Percentiles rank a stretch among this genome's conserved stretches.
Evolutionary conservation across 1,284 basidiomycete species (phyloP).

Genomic region (Tilletia indica): DNA sequence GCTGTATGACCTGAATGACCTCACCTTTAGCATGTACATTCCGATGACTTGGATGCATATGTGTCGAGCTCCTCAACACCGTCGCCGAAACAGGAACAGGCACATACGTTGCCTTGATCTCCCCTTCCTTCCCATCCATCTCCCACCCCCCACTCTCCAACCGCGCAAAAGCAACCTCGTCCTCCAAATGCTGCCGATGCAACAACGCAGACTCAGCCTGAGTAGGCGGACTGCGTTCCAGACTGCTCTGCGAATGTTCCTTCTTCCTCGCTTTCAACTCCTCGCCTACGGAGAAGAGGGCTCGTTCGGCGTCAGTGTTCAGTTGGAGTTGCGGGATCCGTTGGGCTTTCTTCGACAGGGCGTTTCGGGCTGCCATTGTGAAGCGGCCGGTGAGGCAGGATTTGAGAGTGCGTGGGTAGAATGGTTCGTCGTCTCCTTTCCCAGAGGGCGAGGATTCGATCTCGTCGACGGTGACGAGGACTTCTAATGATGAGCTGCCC

Average conservation of each 20-base stretch:
- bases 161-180: slow-evolving; percentile 22
- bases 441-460: slow-evolving; percentile 31
- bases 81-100: slow-evolving; percentile 47
- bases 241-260: slow-evolving; percentile 36
- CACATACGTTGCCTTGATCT: neutral
- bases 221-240: slow-evolving; percentile 53
- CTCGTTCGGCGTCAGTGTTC: slow-evolving; percentile 44
- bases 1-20: neutral
- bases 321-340: slow-evolving; percentile 44
- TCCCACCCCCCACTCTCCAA: neutral
- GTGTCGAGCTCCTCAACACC: slow-evolving; percentile 37
- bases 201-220: slow-evolving; percentile 53
- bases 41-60: slow-evolving; percentile 53
- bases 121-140: neutral
- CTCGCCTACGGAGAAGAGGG: slow-evolving; percentile 52
- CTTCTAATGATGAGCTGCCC: slow-evolving; percentile 55
- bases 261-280: slow-evolving; percentile 51
- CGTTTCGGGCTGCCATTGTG: slow-evolving; percentile 56
- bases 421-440: slow-evolving; percentile 3
- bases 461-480: slow-evolving; percentile 55
- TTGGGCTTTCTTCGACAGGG: slow-evolving; percentile 39
- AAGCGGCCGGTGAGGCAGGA: slow-evolving; percentile 57
- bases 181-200: slow-evolving; percentile 49
- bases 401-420: slow-evolving; percentile 19
- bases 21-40: slow-evolving; percentile 35